phyloP scores from a whole-genome alignment of 345 rosid species.

The Aquilaria yunnanensis region DNA sequence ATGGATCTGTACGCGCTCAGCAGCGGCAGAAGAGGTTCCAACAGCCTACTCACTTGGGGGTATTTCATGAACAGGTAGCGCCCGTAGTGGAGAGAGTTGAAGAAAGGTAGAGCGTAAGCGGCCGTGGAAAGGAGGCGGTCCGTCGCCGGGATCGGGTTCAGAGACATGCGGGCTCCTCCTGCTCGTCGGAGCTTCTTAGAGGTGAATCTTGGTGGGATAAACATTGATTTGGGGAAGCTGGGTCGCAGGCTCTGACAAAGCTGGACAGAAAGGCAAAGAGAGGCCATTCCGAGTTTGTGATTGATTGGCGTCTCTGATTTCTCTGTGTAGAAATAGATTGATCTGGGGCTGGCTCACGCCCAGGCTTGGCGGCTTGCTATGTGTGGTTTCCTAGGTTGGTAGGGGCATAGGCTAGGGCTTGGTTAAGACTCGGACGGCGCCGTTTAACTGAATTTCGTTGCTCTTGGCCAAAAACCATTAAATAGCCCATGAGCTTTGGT shows the following conservation, averaged over 20 bases:
- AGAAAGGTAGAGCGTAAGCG: conserved; percentile 79
- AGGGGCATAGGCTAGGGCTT: too few relatives aligned
- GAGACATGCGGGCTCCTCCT: conserved; percentile 32
- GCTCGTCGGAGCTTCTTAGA: conserved; percentile 8
- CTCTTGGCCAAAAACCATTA: too few relatives aligned
- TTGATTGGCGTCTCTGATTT: neutral
- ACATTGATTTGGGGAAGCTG: conserved; percentile 9
- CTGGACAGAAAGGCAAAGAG: conserved; percentile 29
- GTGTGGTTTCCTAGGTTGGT: too few relatives aligned
- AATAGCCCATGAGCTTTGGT: too few relatives aligned
- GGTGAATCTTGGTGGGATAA: conserved; percentile 5
- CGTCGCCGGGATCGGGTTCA: conserved; percentile 66
- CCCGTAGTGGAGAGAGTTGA: conserved; percentile 84
- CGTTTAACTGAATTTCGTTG: too few relatives aligned
- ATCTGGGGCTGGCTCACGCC: neutral
- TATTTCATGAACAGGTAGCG: conserved; percentile 65
- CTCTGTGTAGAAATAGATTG: neutral
- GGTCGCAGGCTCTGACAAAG: conserved; percentile 21
- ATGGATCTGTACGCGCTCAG: conserved; percentile 66
- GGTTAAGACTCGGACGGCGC: too few relatives aligned
- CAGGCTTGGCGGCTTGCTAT: too few relatives aligned
- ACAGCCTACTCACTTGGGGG: conserved; percentile 40
- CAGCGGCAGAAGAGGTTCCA: conserved; percentile 74
- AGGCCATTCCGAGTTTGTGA: conserved; percentile 23
- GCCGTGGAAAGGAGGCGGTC: conserved; percentile 73